Evolutionary conservation across 805 yeast species (phyloP).

Genomic region (Komagataella pastoris): DNA sequence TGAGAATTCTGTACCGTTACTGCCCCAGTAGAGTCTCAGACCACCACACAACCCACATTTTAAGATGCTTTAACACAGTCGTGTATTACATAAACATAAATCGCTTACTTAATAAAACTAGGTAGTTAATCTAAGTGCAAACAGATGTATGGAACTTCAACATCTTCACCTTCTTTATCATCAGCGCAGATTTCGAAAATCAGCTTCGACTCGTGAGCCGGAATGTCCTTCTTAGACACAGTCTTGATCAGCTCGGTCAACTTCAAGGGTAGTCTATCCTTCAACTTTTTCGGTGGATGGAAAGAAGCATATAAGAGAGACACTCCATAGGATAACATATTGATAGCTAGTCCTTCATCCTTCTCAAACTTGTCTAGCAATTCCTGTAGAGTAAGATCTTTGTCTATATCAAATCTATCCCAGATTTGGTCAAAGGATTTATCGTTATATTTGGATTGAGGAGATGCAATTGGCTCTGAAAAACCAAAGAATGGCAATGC

Average conservation of each 20-base stretch:
- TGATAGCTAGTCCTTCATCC: conserved; percentile 73
- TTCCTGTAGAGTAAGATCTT: conserved; percentile 64
- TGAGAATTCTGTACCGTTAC: too few species aligned
- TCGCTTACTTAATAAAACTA: background rate
- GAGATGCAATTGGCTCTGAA: conserved; percentile 87
- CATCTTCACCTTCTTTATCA: conserved; percentile 88
- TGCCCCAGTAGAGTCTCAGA: background rate
- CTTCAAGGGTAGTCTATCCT: conserved; percentile 57
- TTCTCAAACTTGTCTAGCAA: conserved; percentile 64
- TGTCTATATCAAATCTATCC: conserved; percentile 82
- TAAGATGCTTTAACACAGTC: background rate
- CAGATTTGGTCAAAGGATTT: conserved; percentile 81
- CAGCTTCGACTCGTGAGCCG: conserved; percentile 59
- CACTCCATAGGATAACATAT: conserved; percentile 88
- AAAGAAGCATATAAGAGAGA: conserved; percentile 85
- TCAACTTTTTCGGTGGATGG: conserved; percentile 81
- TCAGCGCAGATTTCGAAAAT: conserved; percentile 88
- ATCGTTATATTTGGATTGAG: conserved; percentile 67
- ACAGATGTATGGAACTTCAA: conserved; percentile 82
- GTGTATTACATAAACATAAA: background rate
- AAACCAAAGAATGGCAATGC: conserved; percentile 95
- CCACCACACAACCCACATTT: background rate
- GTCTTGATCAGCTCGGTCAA: conserved; percentile 67
- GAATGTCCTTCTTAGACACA: conserved; percentile 77
- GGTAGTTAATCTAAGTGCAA: conserved; percentile 25